Conservation (phyloP, 345 rosid species). For the Eucalyptus sp. region DNA sequence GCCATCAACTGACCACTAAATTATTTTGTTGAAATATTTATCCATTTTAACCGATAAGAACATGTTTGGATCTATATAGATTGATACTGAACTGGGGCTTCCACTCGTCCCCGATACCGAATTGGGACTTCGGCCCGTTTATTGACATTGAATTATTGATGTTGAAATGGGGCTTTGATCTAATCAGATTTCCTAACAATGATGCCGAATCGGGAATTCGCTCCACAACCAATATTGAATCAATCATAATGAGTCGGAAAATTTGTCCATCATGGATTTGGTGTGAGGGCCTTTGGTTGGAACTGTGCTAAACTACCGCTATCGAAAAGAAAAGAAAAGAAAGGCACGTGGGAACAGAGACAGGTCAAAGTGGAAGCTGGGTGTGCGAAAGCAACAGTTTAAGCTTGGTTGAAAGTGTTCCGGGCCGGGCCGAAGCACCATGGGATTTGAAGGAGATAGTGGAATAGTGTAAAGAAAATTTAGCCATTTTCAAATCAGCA, state of each 20-base stretch:
- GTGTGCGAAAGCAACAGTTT: no score
- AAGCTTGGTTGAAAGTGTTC: no score
- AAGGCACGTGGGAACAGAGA: no score
- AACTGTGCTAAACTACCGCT: not conserved
- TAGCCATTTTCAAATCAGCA: no score
- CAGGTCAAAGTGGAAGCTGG: no score
- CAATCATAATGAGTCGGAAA: not conserved
- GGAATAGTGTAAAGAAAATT: no score
- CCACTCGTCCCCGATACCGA: not conserved
- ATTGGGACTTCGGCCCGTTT: not conserved
- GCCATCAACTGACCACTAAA: not conserved
- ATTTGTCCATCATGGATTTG: not conserved
- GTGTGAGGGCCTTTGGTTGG: not conserved
- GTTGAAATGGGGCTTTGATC: not conserved
- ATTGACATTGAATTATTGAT: not conserved
- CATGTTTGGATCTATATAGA: not conserved
- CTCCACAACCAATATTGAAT: not conserved
- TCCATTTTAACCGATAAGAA: not conserved
- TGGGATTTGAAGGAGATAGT: no score
- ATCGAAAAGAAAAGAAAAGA: not conserved
- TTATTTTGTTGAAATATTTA: not conserved
- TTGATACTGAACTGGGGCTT: not conserved
- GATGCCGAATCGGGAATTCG: not conserved
- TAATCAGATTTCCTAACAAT: not conserved
- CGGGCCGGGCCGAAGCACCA: no score